Percentiles rank a stretch among this genome's conserved stretches.
phyloP scores from a whole-genome alignment of 2,329 filamentous ascomycete species.

The Aspergillus aculeatinus region DNA sequence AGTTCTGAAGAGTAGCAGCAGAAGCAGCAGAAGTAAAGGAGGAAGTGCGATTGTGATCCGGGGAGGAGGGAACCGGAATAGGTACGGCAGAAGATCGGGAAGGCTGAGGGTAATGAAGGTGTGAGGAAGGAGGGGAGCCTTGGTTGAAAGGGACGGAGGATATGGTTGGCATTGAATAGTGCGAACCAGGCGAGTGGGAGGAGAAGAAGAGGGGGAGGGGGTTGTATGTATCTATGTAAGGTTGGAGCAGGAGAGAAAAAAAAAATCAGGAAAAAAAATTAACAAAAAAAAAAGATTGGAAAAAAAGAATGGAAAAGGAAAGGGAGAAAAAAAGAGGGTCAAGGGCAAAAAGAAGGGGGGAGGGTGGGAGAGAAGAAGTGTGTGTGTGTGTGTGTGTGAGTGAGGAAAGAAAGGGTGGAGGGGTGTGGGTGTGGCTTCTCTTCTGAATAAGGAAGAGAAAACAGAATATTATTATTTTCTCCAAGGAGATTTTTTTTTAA shows the following conservation, averaged over 20 bases:
- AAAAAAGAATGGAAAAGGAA: conserved; percentile 14
- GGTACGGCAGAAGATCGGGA: conserved; percentile 25
- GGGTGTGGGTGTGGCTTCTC: conserved; percentile 14
- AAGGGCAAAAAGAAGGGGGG: conserved; percentile 17
- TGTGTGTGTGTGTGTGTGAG: conserved; percentile 6
- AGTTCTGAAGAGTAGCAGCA: conserved; percentile 8
- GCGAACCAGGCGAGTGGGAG: conserved; percentile 35
- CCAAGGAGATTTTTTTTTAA: conserved; percentile 12
- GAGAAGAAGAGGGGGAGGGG: conserved; percentile 19
- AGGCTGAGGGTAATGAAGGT: conserved; percentile 27
- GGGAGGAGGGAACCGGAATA: conserved; percentile 26
- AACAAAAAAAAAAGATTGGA: conserved; percentile 19
- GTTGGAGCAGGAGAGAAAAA: neutral
- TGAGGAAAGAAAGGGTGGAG: conserved; percentile 10
- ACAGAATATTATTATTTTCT: conserved; percentile 13
- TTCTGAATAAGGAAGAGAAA: conserved; percentile 17
- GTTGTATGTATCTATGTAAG: conserved; percentile 18
- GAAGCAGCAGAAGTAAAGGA: conserved; percentile 19
- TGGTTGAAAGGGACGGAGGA: conserved; percentile 38
- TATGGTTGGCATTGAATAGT: conserved; percentile 45
- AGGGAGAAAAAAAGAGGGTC: conserved; percentile 10
- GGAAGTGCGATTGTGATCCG: conserved; percentile 20
- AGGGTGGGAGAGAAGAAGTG: conserved; percentile 5
- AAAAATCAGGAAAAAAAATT: conserved; percentile 9
- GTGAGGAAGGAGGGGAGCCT: conserved; percentile 38